Base-by-base conservation (phyloP, 352 stramenopile genomes). In the Phytophthora foliorum region DNA sequence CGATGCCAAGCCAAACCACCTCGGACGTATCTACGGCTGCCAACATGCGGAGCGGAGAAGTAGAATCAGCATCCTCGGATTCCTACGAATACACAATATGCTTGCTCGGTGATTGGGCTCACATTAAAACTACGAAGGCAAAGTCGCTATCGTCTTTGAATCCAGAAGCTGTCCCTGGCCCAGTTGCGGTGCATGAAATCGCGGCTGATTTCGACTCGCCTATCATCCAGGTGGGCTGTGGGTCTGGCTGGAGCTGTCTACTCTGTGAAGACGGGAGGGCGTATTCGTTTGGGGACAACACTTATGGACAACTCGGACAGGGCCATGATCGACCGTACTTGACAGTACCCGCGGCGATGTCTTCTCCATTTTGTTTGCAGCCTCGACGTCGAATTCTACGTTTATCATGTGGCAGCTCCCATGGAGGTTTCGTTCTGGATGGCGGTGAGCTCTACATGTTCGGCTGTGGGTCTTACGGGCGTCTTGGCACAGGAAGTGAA, bases 361-460 rank as follows among this genome's bases (percentile, higher is more conserved):
- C 72, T 55, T 31, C 52, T 22, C 54, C 63, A 14, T 79, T 84
- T 34, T 58, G 69, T 24, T 55, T 79, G 17, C 39, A 41, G n/a
- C 53, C 71, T 42, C 29, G 41, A 53, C 32, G 69, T 41, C 54
- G 60, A 48, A 87, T 93, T 34, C 42, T 72, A 1, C 70, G 74
- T 14, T 60, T 93, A 11, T 82, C 85, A 5, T 91, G 83, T 52
- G 85, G 85, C 4, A 73, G 70, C 42, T 44, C 51, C 0, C 85
- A 93, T 24, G 85, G 85, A 25, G 85, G 83, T 8, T 88, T 91
- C 25, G 64, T 93, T 10, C 42, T 85, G n/a, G 81, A 92, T 38
- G 57, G 34, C 13, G 85, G 85, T 1, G 67, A 69, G 55, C 55
- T 93, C 0, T 93, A 86, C 46, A 93, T 88, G 83, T 90, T 92